Percentiles rank a stretch among this genome's conserved stretches.
Conservation (phyloP, 176 grass and related monocot genomes). For the Luzula sylvatica region DNA sequence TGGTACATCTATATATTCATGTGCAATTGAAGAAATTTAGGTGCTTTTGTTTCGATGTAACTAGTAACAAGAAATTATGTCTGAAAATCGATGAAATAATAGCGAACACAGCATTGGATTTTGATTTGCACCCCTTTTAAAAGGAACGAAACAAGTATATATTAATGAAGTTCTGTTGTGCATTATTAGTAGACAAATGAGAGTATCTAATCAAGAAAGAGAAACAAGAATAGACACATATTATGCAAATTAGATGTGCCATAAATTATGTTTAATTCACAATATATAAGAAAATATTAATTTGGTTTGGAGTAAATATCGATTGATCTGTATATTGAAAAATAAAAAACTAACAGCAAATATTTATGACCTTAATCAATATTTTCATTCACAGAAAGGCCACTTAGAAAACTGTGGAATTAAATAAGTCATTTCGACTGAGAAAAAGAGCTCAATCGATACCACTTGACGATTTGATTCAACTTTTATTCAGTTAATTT, state of each 20-base stretch:
- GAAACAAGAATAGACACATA: no score
- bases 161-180: no score
- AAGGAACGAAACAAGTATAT: no score
- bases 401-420: background rate
- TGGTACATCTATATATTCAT: background rate
- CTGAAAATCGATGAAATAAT: constrained; percentile 6
- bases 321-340: constrained; percentile 1
- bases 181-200: no score
- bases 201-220: no score
- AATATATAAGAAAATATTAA: no score
- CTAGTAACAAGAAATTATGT: constrained; percentile 2
- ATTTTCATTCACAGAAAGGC: background rate
- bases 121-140: background rate
- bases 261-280: background rate
- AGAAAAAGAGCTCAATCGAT: no score
- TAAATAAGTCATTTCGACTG: no score
- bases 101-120: background rate
- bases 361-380: no score
- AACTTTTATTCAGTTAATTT: no score
- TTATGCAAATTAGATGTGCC: background rate
- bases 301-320: no score
- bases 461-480: no score
- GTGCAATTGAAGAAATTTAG: background rate
- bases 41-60: background rate
- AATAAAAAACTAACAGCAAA: background rate